A percentile compares a stretch with the other conserved stretches of the same genome.
These are phyloP conservation scores for Ramaria sp. DNA, from an alignment of 768 basidiomycete genomes.

Conservation along the genomic window DNA sequence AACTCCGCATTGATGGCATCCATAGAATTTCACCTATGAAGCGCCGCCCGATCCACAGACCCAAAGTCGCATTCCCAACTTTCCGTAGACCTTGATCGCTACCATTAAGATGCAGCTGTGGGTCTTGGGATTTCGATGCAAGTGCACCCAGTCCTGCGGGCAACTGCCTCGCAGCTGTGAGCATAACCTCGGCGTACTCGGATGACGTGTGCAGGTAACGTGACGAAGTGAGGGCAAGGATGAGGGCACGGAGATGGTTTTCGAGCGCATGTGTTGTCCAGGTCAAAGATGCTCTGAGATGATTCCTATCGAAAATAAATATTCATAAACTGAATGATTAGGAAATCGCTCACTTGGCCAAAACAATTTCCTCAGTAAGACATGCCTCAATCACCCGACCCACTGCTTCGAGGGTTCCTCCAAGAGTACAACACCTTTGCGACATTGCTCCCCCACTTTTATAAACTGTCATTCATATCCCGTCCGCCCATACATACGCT, in stretches of 20 bases:
- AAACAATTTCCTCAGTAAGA: conserved; percentile 40
- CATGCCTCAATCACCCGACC: conserved; percentile 45
- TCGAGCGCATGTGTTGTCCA: conserved; percentile 50
- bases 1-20: neutral
- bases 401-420: conserved; percentile 44
- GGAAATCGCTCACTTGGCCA: conserved; percentile 39
- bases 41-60: conserved; percentile 66
- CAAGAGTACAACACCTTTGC: conserved; percentile 35
- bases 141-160: conserved; percentile 60
- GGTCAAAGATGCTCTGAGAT: conserved; percentile 49
- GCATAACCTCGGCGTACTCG: conserved; percentile 57
- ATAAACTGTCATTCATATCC: conserved; percentile 11
- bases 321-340: neutral
- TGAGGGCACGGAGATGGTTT: conserved; percentile 61
- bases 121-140: conserved; percentile 15
- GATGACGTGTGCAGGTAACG: conserved; percentile 64
- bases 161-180: conserved; percentile 58
- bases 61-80: conserved; percentile 52
- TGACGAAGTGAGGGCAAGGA: conserved; percentile 56
- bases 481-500: conserved; percentile 8
- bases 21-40: conserved; percentile 36
- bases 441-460: conserved; percentile 24
- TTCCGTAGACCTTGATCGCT: conserved; percentile 17
- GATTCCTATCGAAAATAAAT: conserved; percentile 28
- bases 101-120: conserved; percentile 2